Evolutionary conservation across 805 yeast species (phyloP).

Genomic region (Myxozyma melibiosi): DNA sequence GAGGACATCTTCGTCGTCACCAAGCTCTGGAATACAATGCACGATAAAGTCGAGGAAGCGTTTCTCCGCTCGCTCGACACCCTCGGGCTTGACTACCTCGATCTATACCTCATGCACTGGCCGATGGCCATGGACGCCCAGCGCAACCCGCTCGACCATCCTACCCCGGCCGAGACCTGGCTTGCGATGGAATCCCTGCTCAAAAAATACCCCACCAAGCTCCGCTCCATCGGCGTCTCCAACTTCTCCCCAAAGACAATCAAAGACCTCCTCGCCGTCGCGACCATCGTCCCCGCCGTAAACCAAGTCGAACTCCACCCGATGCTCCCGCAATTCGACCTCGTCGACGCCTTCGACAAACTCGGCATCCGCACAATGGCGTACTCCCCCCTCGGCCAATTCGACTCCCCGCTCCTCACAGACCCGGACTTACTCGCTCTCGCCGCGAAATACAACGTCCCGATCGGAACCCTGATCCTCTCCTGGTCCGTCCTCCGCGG

Average conservation of each 20-base stretch:
- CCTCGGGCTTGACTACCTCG: conserved; percentile 73
- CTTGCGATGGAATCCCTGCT: conserved; percentile 61
- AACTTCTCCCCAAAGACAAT: conserved; percentile 66
- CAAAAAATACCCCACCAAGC: conserved; percentile 52
- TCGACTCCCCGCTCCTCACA: conserved; percentile 64
- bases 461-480: conserved; percentile 63
- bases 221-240: conserved; percentile 75
- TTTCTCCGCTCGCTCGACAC: conserved; percentile 60
- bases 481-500: conserved; percentile 67
- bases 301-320: conserved; percentile 67
- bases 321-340: conserved; percentile 49
- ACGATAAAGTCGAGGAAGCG: conserved; percentile 51
- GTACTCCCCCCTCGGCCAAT: conserved; percentile 73
- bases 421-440: conserved; percentile 61
- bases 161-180: conserved; percentile 72
- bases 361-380: conserved; percentile 66
- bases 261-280: conserved; percentile 57
- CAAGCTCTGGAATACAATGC: conserved; percentile 45
- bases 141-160: conserved; percentile 49
- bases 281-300: conserved; percentile 58
- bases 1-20: conserved; percentile 49
- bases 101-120: conserved; percentile 81
- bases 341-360: conserved; percentile 54
- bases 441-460: conserved; percentile 57
- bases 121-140: conserved; percentile 54